Evolutionary conservation across 805 yeast genomes (phyloP).

Genomic region (Myxozyma neotropica): DNA sequence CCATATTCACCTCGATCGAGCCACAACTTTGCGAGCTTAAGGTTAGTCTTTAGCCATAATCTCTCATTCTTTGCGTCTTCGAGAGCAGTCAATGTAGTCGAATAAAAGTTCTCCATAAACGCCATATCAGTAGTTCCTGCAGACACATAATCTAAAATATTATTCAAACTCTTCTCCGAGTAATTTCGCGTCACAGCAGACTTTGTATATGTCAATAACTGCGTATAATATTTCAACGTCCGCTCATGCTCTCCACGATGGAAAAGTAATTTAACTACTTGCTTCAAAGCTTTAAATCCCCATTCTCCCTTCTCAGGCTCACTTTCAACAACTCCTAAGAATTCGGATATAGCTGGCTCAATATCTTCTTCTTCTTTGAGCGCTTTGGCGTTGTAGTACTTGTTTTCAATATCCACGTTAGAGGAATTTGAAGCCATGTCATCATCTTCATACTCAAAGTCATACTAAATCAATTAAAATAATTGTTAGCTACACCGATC

Average conservation of each 20-base stretch:
- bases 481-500: not conserved
- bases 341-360: slow-evolving; percentile 40
- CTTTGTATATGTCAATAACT: slow-evolving; percentile 33
- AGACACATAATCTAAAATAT: slow-evolving; percentile 40
- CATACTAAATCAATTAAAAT: slow-evolving; percentile 37
- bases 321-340: slow-evolving; percentile 37
- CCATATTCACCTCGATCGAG: slow-evolving; percentile 37
- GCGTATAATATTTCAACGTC: slow-evolving; percentile 35
- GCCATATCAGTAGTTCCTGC: slow-evolving; percentile 31
- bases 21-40: slow-evolving; percentile 42
- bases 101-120: slow-evolving; percentile 39
- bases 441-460: slow-evolving; percentile 46
- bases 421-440: slow-evolving; percentile 39
- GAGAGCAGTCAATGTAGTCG: slow-evolving; percentile 37
- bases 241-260: slow-evolving; percentile 28
- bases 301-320: slow-evolving; percentile 39
- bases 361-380: slow-evolving; percentile 43
- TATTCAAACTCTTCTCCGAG: slow-evolving; percentile 43
- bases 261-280: slow-evolving; percentile 42
- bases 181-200: slow-evolving; percentile 40
- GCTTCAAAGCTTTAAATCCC: slow-evolving; percentile 45
- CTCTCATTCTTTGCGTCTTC: slow-evolving; percentile 39
- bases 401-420: slow-evolving; percentile 41
- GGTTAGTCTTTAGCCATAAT: slow-evolving; percentile 39
- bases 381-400: slow-evolving; percentile 46